Conservation (phyloP, 1,284 basidiomycete genomes). For the Cutaneotrichosporon spelunceum region DNA sequence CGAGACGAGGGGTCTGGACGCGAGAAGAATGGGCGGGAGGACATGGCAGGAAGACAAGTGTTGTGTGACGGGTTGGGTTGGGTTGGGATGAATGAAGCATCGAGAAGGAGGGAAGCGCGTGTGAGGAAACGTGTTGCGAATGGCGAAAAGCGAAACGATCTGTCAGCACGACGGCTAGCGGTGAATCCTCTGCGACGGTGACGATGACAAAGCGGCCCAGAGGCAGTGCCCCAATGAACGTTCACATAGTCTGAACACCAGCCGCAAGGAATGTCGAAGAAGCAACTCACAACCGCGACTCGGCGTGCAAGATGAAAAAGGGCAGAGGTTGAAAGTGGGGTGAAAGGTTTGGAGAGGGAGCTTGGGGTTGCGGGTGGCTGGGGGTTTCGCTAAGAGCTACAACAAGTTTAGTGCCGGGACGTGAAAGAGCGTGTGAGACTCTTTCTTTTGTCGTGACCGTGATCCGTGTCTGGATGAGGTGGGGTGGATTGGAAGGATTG, state of each 20-base stretch:
- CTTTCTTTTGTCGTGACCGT: conserved; percentile 9
- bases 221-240: neutral
- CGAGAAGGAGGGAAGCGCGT: neutral
- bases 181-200: neutral
- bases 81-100: neutral
- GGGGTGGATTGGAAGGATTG: neutral
- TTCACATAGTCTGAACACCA: neutral
- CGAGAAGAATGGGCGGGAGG: neutral
- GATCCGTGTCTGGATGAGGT: neutral
- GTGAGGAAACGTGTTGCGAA: neutral
- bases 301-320: neutral
- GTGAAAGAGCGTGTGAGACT: conserved; percentile 2
- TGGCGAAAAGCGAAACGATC: neutral
- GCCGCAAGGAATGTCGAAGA: neutral
- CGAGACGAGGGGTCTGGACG: conserved; percentile 3
- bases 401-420: conserved; percentile 10
- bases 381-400: conserved; percentile 18
- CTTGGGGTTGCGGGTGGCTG: neutral
- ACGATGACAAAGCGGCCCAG: neutral
- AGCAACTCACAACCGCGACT: conserved; percentile 9
- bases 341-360: neutral
- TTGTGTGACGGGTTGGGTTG: neutral
- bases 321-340: neutral
- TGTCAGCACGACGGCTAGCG: neutral
- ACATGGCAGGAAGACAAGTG: neutral